Evolutionary conservation across 2,329 filamentous ascomycete species (phyloP), one percentile per base, ranked within the genome.

Genomic region (Lasiodiplodia gonubiensis): DNA sequence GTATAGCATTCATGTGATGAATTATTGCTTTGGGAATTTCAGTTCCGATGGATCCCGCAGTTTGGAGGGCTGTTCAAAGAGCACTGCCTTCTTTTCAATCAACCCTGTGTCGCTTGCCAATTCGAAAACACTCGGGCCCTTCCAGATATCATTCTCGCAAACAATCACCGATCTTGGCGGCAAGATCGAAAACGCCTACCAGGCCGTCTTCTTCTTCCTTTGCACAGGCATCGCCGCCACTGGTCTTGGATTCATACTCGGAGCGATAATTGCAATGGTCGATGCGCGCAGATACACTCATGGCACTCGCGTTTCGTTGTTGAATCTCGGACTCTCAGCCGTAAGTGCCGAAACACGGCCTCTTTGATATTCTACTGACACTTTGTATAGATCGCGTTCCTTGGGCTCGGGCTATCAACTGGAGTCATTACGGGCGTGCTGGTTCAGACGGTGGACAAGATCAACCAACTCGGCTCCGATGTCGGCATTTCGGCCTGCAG

Each of bases 351-450:
- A 3, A 4, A 5, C 12, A 42, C 25, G 33, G 18, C 21, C 21
- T 2, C 14, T 42, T 7, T 46, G 14, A 14, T 54, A 6, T 11
- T 35, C 11, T 14, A 23, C 53, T 57, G 4, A 57, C 33, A n/a
- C 8, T 7, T 4, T 6, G 27, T 18, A 46, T 16, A 64, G 60
- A 64, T 85, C 51, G 81, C 81, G 7, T 84, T 86, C 68, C 54
- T 85, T n/a, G 76, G 86, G 30, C 83, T 89, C 73, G 89, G 90
- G 10, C 89, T 88, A 68, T 87, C 89, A 66, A 92, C 90, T 12
- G 92, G 92, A 71, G 90, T 92, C 46, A 86, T 87, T 35, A 89
- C 85, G 0, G 88, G 89, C 35, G 74, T 86, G 14, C 81, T 81
- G 14, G 79, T 82, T 52, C 84, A 86, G 72, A 83, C 82, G 3